Percentiles rank a stretch among this genome's conserved stretches.
These are phyloP conservation scores for Pseudomonodictys pantanalensis DNA, from an alignment of 495 filamentous ascomycete genomes.

Conservation along the genomic window DNA sequence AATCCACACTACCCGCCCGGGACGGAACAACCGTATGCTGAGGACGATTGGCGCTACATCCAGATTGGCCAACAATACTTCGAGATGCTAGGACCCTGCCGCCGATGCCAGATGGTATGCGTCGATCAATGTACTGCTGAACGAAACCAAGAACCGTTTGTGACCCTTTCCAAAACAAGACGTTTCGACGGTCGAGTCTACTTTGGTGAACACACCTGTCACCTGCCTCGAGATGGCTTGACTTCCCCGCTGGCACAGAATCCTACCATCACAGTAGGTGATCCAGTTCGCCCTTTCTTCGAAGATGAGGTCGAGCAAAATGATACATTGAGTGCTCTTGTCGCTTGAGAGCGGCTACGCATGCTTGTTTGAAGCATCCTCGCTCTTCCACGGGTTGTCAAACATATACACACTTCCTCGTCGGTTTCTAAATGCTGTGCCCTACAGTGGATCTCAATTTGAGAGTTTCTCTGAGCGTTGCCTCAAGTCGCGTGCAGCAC, in stretches of 20 bases:
- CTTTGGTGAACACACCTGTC: constrained; percentile 72
- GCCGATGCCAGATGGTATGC: constrained; percentile 94
- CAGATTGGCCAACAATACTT: constrained; percentile 56
- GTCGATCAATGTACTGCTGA: constrained; percentile 79
- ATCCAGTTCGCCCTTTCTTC: constrained; percentile 46
- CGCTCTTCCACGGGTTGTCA: constrained; percentile 9
- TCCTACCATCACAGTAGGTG: constrained; percentile 58
- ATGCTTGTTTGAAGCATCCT: constrained; percentile 14
- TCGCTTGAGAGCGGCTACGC: constrained; percentile 28
- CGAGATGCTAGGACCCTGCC: constrained; percentile 74
- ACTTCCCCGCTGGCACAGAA: constrained; percentile 37
- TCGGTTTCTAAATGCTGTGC: constrained; percentile 4
- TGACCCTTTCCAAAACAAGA: constrained; percentile 81
- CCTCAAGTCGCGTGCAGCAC: constrained; percentile 22
- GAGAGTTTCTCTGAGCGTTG: constrained; percentile 20
- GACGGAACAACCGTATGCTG: constrained; percentile 55
- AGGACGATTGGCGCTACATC: constrained; percentile 55
- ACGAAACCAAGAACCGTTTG: constrained; percentile 79
- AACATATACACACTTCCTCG: constrained; percentile 15
- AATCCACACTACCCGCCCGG: constrained; percentile 44
- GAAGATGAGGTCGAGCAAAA: constrained; percentile 25
- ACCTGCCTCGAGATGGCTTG: constrained; percentile 39
- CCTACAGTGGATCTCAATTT: constrained; percentile 3
- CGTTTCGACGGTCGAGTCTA: constrained; percentile 76
- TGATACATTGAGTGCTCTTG: constrained; percentile 10